Evolutionary conservation across 345 rosid genomes (phyloP).

Genomic region (Gossypium anomalum): DNA sequence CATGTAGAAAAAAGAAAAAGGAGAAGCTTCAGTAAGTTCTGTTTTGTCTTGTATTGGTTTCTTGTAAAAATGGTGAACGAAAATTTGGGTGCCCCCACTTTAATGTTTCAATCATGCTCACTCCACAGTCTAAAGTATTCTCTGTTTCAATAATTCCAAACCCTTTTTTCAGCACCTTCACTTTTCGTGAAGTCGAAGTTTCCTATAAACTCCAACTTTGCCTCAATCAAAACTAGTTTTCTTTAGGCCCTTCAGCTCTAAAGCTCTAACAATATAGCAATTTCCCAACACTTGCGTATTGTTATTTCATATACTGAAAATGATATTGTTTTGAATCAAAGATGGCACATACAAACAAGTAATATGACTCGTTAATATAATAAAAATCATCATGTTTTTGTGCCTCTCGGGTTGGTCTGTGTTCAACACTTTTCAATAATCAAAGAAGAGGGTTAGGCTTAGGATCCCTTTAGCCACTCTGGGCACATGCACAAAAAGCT

Average conservation of each 20-base stretch:
- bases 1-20: too few species aligned
- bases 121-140: not conserved
- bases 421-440: not conserved
- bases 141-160: not conserved
- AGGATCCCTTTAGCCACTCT: conserved; percentile 9
- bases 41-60: not conserved
- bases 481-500: not conserved
- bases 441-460: not conserved
- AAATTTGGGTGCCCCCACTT: not conserved
- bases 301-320: not conserved
- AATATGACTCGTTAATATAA: not conserved
- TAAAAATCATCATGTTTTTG: not conserved
- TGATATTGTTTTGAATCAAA: not conserved
- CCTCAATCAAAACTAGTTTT: not conserved
- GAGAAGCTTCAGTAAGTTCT: not conserved
- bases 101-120: not conserved
- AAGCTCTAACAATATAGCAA: not conserved
- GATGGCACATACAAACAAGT: not conserved
- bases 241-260: not conserved
- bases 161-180: not conserved
- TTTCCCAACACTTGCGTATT: not conserved
- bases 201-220: not conserved
- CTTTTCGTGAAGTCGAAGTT: conserved; percentile 20
- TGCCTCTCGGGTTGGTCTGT: too few species aligned
- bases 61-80: not conserved